Evolutionary conservation across 2,329 filamentous ascomycete genomes (phyloP), one percentile per base, ranked within the genome.

Genomic region (Tetracladium maxilliforme): DNA sequence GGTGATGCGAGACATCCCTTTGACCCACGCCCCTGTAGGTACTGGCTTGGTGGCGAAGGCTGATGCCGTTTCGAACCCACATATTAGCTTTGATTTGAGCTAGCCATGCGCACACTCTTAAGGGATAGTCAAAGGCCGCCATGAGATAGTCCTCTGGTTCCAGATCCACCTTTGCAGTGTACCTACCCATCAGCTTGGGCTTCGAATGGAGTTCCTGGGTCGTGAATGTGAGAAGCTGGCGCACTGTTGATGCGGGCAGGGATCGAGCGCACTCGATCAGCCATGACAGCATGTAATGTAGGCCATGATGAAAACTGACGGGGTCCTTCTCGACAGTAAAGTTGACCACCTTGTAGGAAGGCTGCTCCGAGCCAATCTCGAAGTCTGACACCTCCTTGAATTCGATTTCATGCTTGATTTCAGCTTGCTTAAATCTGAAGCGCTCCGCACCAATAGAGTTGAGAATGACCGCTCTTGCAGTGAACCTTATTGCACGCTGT

Each of bases 31-130:
- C 86, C 10, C 84, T 75, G 46, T 98, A 98, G 11, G 86, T 90
- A 26, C 79, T 79, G 46, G 92, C 90, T 50, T 98, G 90, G 47
- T 98, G 90, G 19, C 87, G 73, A 25, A 98, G 65, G 40, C 87
- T 95, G 43, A 98, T 83, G 3, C 90, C 90, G 44, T 98, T 98
- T 28, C 90, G 74, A 34, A 98, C 87, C 90, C 92, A 98, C 74
- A 95, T 92, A 25, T 84, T 82, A 11, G 87, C 84, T 48, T 92
- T 93, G 72, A 98, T 95, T 54, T 98, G 92, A 6, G 90, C 81
- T 16, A 98, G 61, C 90, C 90, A 98, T 12, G 83, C 84, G 45
- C 84, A 94, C 1, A 95, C 86, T 26, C 92, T 70, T 4, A 98
- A 60, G 1, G 92, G 87, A 40, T 82, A 93, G 47, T 98, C 90